Base-by-base conservation (phyloP, 176 grass and related monocot species). In the Dactylis glomerata region DNA sequence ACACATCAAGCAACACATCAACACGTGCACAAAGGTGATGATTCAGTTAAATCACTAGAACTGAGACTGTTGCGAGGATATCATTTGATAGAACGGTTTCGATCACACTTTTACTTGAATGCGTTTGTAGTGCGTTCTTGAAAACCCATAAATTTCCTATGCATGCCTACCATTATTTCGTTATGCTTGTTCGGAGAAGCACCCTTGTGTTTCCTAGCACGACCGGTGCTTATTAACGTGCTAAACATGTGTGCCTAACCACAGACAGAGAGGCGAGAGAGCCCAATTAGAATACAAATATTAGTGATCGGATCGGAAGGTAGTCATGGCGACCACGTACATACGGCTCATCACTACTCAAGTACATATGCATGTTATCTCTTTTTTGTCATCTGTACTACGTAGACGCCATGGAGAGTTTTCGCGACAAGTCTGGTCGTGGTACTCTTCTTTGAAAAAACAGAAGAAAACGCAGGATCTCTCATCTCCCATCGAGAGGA, bases 241-340 rank as follows among this genome's bases (percentile, higher is more conserved):
- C 17, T 82, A 80, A 82, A 59, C 83, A 86, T 70, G 27, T 50
- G 61, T 30, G 81, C 11, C 28, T 62, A 77, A 59, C 24, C 3
- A 32, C 40, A 50, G 36, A 78, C 42, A 79, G 34, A 10, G 9
- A 79, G 27, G 28, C 26, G 44, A n/a, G 31, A 45, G 32, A 22
- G 42, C 26, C 20, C 42, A 8, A 34, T 15, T 73, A 79, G 33
- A 34, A 5, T 69, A 69, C 1, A 4, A 57, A 5, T 16, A 88
- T 27, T 65, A 28, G 24, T 66, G 9, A 80, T 68, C 44, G 34
- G 27, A 31, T 73, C 37, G 12, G 77, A 69, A 87, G 51, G 26
- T 75, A 69, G 71, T 91, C 81, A 65, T 88, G 85, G 81, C 20
- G n/a, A 46, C 81, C 81, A 77, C 52, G 51, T 57, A 14, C 78